A percentile compares a stretch with the other conserved stretches of the same genome.
Conservation (phyloP, 306 rosid genomes). For the Trifolium fragiferum region DNA sequence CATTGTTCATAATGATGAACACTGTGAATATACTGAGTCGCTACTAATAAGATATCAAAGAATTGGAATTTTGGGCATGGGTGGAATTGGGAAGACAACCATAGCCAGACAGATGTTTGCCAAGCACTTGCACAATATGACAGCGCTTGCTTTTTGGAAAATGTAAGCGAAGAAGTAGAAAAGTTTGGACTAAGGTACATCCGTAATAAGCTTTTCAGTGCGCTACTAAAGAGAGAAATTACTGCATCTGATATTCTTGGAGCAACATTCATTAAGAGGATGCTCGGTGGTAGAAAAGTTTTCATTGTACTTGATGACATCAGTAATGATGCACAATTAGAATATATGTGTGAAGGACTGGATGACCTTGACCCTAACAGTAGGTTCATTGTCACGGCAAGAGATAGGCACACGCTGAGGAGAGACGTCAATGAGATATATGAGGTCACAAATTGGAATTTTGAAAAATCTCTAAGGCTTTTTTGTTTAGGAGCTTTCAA, state of each 20-base stretch:
- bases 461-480: constrained; percentile 1
- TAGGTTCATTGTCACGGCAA: constrained; percentile 26
- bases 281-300: constrained; percentile 8
- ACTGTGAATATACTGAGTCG: background rate
- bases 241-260: background rate
- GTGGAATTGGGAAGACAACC: constrained; percentile 38
- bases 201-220: constrained; percentile 4
- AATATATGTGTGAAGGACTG: background rate
- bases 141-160: constrained; percentile 22
- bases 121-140: constrained; percentile 33
- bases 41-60: background rate
- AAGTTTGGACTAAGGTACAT: background rate
- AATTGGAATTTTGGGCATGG: constrained; percentile 51
- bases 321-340: background rate
- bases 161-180: constrained; percentile 19
- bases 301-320: constrained; percentile 35
- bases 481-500: constrained; percentile 26
- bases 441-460: background rate
- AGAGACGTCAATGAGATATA: background rate
- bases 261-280: background rate
- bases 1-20: no score
- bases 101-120: constrained; percentile 30
- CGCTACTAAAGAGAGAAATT: background rate
- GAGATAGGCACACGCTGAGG: background rate
- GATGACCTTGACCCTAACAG: constrained; percentile 1